A percentile compares a stretch with the other conserved stretches of the same genome.
These are phyloP conservation scores for Penicillium decumbens DNA, from an alignment of 2,329 filamentous ascomycete genomes.

Conservation along the genomic window DNA sequence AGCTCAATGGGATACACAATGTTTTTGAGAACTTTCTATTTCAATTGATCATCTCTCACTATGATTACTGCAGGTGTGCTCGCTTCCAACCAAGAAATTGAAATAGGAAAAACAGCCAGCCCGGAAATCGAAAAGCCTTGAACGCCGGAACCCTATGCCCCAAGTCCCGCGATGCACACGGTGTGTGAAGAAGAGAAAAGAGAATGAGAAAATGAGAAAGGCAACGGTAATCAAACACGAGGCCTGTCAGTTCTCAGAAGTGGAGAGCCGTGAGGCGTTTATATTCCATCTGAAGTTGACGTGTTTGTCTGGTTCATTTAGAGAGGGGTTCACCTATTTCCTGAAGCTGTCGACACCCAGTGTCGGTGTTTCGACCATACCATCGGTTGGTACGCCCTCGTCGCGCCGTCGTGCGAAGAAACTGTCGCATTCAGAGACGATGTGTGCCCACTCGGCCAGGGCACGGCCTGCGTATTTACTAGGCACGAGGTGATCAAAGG, in stretches of 20 bases:
- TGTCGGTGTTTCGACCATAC: conserved; percentile 57
- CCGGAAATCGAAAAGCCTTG: conserved; percentile 2
- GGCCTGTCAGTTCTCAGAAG: neutral
- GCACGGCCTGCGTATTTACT: conserved; percentile 60
- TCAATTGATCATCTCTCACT: conserved; percentile 11
- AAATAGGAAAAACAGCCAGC: conserved; percentile 2
- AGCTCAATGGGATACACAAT: neutral
- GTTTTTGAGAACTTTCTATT: neutral
- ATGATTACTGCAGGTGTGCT: conserved; percentile 16
- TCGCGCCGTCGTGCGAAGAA: conserved; percentile 59
- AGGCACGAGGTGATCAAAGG: conserved; percentile 31
- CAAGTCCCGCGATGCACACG: conserved; percentile 20
- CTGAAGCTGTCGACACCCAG: conserved; percentile 60
- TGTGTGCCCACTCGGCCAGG: conserved; percentile 60
- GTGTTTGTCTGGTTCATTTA: neutral
- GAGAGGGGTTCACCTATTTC: conserved; percentile 27
- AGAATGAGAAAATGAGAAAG: neutral
- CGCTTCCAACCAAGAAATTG: conserved; percentile 10
- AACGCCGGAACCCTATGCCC: conserved; percentile 26
- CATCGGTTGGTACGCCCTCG: conserved; percentile 57
- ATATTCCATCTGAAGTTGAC: conserved; percentile 9
- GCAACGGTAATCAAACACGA: conserved; percentile 10
- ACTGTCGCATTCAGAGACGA: conserved; percentile 59
- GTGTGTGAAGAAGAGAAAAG: conserved; percentile 9
- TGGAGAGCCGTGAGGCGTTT: conserved; percentile 9